Evolutionary conservation across 495 filamentous ascomycete species (phyloP), one percentile per base, ranked within the genome.

Genomic region (Talaromyces adpressus): DNA sequence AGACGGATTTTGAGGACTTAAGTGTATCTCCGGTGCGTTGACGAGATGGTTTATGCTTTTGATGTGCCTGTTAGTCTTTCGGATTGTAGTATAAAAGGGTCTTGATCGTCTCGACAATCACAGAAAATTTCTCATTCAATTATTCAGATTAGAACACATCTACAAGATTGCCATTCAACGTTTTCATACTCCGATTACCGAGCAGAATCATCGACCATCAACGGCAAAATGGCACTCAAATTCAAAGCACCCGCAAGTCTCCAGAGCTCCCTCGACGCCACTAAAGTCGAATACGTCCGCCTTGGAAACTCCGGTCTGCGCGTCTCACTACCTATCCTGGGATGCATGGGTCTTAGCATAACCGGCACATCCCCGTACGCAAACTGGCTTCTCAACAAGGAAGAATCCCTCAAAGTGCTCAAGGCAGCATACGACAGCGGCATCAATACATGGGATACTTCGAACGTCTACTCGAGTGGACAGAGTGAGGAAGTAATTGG

Each of bases 281-380:
- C 60, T 1, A 64, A 63, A 52, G 69, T 71, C 65, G 61, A 71
- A 63, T 73, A 71, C 59, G 63, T 64, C 14, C 57, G 65, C 36
- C 68, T 91, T 5, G 88, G 88, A 6, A 84, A 82, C n/a, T 86
- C 82, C 23, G 88, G 88, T 27, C 81, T 91, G 7, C 84, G 80
- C 59, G 75, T 90, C 64, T 89, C 86, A 3, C 81, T 84, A 53
- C 79, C 87, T 58, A 85, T 90, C 66, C 78, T 91, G 20, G 87
- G 88, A 18, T 0, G 81, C 81, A 90, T 91, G 87, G 82, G 78
- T 64, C 85, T 84, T 1, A 45, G 39, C n/a, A 16, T 45, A 16
- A 18, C 39, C 57, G 88, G 88, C 11, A 78, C 77, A 52, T 65
- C 75, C 0, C 47, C 76, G 18, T 87, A 82, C 84, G 76, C 80